Evolutionary conservation across 176 grass and related monocot species (phyloP).

Genomic region (Oryza australiensis): DNA sequence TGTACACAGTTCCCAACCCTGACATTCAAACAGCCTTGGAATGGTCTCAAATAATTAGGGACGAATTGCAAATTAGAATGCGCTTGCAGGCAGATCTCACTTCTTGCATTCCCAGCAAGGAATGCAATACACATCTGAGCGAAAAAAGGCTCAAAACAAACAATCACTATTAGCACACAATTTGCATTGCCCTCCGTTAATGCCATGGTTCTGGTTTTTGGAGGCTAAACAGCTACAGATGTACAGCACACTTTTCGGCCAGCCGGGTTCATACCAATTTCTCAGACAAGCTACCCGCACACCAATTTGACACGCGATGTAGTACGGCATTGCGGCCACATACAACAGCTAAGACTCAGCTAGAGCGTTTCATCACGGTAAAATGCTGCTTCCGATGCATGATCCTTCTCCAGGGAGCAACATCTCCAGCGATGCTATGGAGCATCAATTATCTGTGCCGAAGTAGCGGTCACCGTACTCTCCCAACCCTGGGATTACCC

Average conservation of each 20-base stretch:
- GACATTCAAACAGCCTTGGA: too few relatives aligned
- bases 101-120: background rate
- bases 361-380: background rate
- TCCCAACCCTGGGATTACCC: conserved; percentile 90
- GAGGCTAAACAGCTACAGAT: background rate
- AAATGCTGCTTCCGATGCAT: background rate
- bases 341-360: background rate
- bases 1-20: too few relatives aligned
- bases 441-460: conserved; percentile 75
- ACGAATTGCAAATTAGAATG: too few relatives aligned
- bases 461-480: conserved; percentile 98
- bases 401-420: background rate
- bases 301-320: background rate
- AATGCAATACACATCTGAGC: background rate
- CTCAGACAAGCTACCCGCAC: background rate
- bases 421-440: background rate
- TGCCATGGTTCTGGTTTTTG: background rate
- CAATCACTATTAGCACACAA: background rate
- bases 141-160: background rate
- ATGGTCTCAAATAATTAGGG: too few relatives aligned
- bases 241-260: background rate
- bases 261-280: background rate
- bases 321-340: background rate
- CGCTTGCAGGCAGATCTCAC: background rate
- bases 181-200: background rate